These are phyloP conservation scores for Penicillium egyptiacum DNA, from an alignment of 495 filamentous ascomycete genomes.

Conservation along the genomic window DNA sequence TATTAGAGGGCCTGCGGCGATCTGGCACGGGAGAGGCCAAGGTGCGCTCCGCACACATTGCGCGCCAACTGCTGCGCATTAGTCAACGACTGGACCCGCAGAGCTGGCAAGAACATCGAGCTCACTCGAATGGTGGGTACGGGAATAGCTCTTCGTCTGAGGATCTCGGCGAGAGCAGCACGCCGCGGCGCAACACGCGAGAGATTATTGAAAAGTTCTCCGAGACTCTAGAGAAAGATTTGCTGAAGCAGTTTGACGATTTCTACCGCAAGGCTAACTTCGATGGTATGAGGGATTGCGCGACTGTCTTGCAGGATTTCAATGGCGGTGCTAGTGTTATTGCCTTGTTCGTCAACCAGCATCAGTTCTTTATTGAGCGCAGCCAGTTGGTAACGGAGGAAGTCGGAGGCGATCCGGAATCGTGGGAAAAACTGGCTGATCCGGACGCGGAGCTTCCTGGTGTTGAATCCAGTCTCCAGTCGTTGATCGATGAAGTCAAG, in stretches of 20 bases:
- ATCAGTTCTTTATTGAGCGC: constrained; percentile 96
- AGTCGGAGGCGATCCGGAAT: constrained; percentile 76
- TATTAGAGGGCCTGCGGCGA: constrained; percentile 76
- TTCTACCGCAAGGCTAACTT: constrained; percentile 92
- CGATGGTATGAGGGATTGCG: constrained; percentile 94
- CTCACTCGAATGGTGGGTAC: constrained; percentile 58
- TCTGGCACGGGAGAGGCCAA: constrained; percentile 81
- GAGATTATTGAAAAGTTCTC: constrained; percentile 97
- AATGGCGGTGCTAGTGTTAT: constrained; percentile 93
- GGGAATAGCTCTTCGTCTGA: constrained; percentile 36
- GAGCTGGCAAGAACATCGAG: constrained; percentile 63
- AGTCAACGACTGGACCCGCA: constrained; percentile 77
- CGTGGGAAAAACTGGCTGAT: constrained; percentile 88
- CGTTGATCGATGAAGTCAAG: constrained; percentile 87
- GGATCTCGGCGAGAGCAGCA: constrained; percentile 38
- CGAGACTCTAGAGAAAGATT: constrained; percentile 91
- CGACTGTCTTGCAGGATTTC: constrained; percentile 92
- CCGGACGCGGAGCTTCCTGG: constrained; percentile 88
- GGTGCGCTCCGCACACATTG: constrained; percentile 85
- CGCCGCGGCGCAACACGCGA: constrained; percentile 63
- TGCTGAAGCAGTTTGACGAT: constrained; percentile 94
- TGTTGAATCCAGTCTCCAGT: constrained; percentile 88
- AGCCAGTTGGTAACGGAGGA: constrained; percentile 90
- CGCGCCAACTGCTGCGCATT: constrained; percentile 82
- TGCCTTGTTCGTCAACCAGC: constrained; percentile 95